Base-by-base conservation (phyloP, 805 yeast genomes). In the Candida qinlingensis region DNA sequence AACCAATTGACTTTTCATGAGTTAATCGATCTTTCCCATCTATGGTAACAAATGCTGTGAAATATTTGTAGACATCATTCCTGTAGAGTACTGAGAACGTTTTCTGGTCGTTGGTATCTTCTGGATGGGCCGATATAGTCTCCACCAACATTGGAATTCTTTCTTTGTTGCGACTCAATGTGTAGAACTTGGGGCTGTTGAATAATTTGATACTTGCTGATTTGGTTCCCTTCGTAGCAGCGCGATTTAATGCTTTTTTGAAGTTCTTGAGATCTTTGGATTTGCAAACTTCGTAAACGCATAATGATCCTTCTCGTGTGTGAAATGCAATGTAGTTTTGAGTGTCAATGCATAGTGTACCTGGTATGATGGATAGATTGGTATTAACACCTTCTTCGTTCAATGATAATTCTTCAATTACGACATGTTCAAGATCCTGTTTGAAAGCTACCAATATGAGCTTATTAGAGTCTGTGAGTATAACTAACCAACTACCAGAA, bases 231-330 rank as follows among this genome's bases (percentile, higher is more conserved):
- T 13, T 41, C 34, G 9, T 38, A 10, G 41, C n/a, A 39, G 11
- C 5, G 26, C 9, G 10, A 12, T 45, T 6, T 50, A 19, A 44
- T 4, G 58, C 55, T 43, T 47, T 53, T 11, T 36, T 48, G 35
- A 55, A 54, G 38, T 55, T 54, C 41, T 49, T 44, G 33, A 46
- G 28, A 26, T 53, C 54, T 30, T 46, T 52, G 7, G 42, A 36
- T 30, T 52, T 45, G 30, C 47, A 45, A 13, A 53, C 26, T 4
- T 47, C 44, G 37, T 49, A 57, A 6, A 56, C 26, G 6, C 47
- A 44, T 3, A 52, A 35, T 7, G 42, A 46, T 0, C 63, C 63
- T 40, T 59, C 56, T 7, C 39, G 45, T 3, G 62, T 57, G 19
- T 49, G 48, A 11, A 51, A 35, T 4, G 57, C 47, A 7, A 58